Percentiles rank a stretch among this genome's conserved stretches.
Evolutionary conservation across 2,329 filamentous ascomycete species (phyloP).

Genomic region (Fusarium xylarioides): DNA sequence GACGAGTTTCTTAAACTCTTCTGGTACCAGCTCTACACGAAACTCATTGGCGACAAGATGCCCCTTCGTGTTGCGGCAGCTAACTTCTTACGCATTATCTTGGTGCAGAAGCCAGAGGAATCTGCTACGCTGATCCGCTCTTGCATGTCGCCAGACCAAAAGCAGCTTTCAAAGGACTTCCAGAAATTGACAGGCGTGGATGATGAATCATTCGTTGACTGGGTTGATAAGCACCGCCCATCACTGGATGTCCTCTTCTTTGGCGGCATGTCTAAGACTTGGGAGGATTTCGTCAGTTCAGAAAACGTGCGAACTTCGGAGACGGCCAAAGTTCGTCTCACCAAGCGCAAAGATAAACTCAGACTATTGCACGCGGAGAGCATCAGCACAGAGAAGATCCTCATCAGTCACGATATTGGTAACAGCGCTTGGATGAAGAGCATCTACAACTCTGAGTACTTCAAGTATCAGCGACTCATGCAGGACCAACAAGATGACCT

Average conservation of each 20-base stretch:
- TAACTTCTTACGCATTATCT: slow-evolving; percentile 87
- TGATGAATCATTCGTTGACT: slow-evolving; percentile 84
- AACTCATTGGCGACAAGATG: slow-evolving; percentile 76
- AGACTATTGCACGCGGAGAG: slow-evolving; percentile 81
- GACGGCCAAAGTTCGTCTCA: slow-evolving; percentile 73
- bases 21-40: slow-evolving; percentile 92
- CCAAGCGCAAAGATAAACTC: slow-evolving; percentile 82
- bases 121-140: slow-evolving; percentile 78
- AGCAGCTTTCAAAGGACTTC: slow-evolving; percentile 78
- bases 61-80: slow-evolving; percentile 79
- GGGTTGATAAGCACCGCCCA: slow-evolving; percentile 84
- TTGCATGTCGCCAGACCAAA: slow-evolving; percentile 74
- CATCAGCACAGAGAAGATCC: slow-evolving; percentile 72
- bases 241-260: slow-evolving; percentile 87
- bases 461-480: slow-evolving; percentile 86
- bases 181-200: slow-evolving; percentile 87
- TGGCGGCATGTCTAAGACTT: slow-evolving; percentile 79
- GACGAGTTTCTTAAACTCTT: slow-evolving; percentile 85
- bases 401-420: slow-evolving; percentile 84
- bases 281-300: slow-evolving; percentile 85
- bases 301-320: slow-evolving; percentile 87
- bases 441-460: slow-evolving; percentile 89
- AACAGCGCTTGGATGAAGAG: slow-evolving; percentile 95
- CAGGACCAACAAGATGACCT: slow-evolving; percentile 96
- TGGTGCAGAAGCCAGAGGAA: slow-evolving; percentile 92